phyloP scores from a whole-genome alignment of 1,139 yeast genomes.

The Sugiyamaella pinicola region DNA sequence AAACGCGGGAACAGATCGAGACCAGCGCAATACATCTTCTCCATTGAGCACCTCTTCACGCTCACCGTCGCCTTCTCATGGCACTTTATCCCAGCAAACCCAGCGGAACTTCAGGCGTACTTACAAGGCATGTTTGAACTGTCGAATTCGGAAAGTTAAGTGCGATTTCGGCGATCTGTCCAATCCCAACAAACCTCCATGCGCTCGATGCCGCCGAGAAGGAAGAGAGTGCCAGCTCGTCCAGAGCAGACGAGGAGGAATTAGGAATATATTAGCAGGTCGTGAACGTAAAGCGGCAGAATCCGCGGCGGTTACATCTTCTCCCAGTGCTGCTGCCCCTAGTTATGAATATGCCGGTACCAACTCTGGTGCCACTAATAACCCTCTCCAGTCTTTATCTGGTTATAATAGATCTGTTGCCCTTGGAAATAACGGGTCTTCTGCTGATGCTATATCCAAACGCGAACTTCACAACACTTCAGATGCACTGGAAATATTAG shows the following conservation, averaged over 20 bases:
- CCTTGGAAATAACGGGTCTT: neutral
- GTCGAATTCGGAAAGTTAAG: conserved; percentile 78
- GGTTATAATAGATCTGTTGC: neutral
- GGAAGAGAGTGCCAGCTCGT: conserved; percentile 79
- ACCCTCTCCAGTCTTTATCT: neutral
- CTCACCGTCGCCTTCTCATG: conserved; percentile 8
- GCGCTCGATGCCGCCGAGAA: conserved; percentile 82
- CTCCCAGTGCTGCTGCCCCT: neutral
- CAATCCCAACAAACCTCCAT: conserved; percentile 76
- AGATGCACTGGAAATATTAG: conserved; percentile 57
- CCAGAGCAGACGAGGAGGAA: conserved; percentile 62
- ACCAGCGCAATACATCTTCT: neutral
- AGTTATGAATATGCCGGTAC: neutral
- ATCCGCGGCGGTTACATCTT: conserved; percentile 4
- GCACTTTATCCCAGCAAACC: neutral
- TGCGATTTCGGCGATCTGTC: conserved; percentile 82
- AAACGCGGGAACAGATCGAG: neutral
- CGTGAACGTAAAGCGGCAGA: conserved; percentile 32
- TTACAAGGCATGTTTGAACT: conserved; percentile 81
- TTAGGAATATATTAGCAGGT: conserved; percentile 51
- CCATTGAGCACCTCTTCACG: conserved; percentile 5
- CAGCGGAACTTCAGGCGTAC: conserved; percentile 47
- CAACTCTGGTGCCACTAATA: neutral
- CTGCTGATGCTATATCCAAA: conserved; percentile 33
- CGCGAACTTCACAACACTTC: conserved; percentile 52